Evolutionary conservation across 192 early-diverging fungal genomes (phyloP).

Genomic region (Phycomyces nitens): DNA sequence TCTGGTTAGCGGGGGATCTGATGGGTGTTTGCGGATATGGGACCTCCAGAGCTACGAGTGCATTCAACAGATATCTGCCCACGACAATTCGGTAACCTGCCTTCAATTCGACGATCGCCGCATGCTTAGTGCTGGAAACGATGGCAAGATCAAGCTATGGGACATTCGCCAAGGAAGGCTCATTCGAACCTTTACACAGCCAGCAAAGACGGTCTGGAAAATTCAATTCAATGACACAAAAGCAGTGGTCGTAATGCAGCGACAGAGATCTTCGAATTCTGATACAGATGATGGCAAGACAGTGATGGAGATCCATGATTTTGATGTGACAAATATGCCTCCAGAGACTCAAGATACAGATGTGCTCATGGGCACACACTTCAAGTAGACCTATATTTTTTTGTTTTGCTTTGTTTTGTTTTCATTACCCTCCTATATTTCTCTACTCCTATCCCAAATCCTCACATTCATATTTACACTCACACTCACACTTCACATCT

Average conservation of each 20-base stretch:
- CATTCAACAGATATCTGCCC: constrained; percentile 62
- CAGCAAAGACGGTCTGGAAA: constrained; percentile 87
- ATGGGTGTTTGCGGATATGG: constrained; percentile 92
- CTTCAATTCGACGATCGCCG: constrained; percentile 91
- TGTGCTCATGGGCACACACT: neutral
- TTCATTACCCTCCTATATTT: neutral
- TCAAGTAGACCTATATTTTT: neutral
- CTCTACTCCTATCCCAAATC: neutral
- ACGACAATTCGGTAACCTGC: constrained; percentile 89
- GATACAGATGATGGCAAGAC: constrained; percentile 29
- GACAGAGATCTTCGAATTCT: constrained; percentile 21
- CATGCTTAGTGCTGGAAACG: constrained; percentile 87
- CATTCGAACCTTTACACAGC: constrained; percentile 73
- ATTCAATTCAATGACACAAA: constrained; percentile 51
- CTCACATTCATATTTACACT: too few relatives aligned
- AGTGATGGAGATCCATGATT: constrained; percentile 40
- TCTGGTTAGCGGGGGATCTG: constrained; percentile 91
- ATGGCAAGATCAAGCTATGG: constrained; percentile 93
- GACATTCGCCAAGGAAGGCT: constrained; percentile 82
- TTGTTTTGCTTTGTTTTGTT: neutral
- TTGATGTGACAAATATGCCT: constrained; percentile 29
- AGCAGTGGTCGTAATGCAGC: constrained; percentile 54
- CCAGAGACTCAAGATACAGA: neutral
- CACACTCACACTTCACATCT: too few relatives aligned
- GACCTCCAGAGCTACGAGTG: constrained; percentile 59